A percentile compares a stretch with the other conserved stretches of the same genome.
These are phyloP conservation scores for Linum lewisii DNA, from an alignment of 345 rosid species.

Conservation along the genomic window DNA sequence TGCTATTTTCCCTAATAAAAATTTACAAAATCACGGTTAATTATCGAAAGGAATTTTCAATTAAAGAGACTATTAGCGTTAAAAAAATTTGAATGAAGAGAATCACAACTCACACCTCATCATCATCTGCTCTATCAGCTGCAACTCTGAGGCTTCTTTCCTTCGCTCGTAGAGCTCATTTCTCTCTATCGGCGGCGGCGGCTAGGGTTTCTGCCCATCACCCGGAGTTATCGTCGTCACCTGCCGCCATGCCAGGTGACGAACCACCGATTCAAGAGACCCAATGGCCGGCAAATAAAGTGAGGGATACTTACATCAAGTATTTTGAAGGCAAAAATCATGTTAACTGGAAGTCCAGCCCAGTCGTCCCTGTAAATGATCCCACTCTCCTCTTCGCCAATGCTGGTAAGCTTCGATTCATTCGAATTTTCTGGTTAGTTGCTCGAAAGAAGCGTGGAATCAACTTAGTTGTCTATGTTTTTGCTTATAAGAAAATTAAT, in stretches of 20 bases:
- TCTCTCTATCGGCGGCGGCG: neutral
- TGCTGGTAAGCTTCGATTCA: slow-evolving; percentile 42
- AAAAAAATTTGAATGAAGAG: neutral
- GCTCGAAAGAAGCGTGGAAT: neutral
- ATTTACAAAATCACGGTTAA: too few relatives aligned
- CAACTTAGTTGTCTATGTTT: too few relatives aligned
- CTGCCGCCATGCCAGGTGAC: slow-evolving; percentile 15
- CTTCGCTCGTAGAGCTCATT: neutral
- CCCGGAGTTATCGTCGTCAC: neutral
- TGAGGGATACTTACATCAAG: slow-evolving; percentile 65
- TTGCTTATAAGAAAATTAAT: too few relatives aligned
- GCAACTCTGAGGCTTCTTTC: neutral
- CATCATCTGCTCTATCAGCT: neutral
- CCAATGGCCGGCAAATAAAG: slow-evolving; percentile 62
- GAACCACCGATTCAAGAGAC: slow-evolving; percentile 11
- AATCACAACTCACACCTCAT: neutral
- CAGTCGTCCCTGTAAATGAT: slow-evolving; percentile 83
- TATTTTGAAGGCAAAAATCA: slow-evolving; percentile 63
- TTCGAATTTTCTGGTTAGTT: neutral
- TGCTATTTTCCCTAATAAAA: too few relatives aligned
- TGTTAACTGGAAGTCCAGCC: slow-evolving; percentile 78
- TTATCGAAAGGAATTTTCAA: too few relatives aligned
- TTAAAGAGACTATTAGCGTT: neutral
- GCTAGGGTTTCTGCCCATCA: neutral
- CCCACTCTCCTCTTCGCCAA: slow-evolving; percentile 93